Conservation (phyloP, 108 stramenopile species). For the Bacterosira constricta region DNA sequence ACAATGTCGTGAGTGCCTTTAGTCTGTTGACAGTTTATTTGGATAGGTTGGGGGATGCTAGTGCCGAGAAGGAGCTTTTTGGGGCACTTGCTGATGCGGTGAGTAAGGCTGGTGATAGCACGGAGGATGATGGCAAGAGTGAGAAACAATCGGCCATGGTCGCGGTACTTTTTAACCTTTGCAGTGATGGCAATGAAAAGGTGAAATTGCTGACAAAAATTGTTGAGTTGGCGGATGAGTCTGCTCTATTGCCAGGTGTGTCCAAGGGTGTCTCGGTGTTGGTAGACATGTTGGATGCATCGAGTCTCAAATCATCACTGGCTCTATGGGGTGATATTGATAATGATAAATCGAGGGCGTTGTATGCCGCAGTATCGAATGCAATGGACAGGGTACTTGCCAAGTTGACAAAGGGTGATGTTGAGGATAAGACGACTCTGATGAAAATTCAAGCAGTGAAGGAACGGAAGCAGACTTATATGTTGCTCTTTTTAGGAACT, state of each 20-base stretch:
- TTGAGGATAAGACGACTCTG: constrained; percentile 3
- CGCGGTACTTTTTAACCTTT: constrained; percentile 76
- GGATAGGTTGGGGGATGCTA: constrained; percentile 48
- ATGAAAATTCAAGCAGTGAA: constrained; percentile 35
- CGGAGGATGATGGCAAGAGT: constrained; percentile 10
- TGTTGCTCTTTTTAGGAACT: constrained; percentile 67
- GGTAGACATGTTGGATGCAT: constrained; percentile 54
- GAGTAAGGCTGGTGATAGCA: constrained; percentile 1
- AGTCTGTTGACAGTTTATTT: constrained; percentile 71
- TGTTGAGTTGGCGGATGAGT: constrained; percentile 55
- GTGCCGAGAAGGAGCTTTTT: constrained; percentile 24
- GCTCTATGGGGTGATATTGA: constrained; percentile 36
- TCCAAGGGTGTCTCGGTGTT: constrained; percentile 41
- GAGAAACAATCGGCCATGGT: constrained; percentile 44
- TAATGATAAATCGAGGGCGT: constrained; percentile 16
- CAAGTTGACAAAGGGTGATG: constrained; percentile 12
- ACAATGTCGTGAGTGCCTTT: constrained; percentile 72
- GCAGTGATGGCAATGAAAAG: constrained; percentile 67
- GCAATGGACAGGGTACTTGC: constrained; percentile 43
- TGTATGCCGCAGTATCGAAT: constrained; percentile 64
- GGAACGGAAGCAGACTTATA: constrained; percentile 68
- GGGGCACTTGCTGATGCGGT: constrained; percentile 58
- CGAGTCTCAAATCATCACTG: constrained; percentile 25
- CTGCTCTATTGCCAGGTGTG: constrained; percentile 31
- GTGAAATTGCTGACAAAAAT: constrained; percentile 58